A percentile compares a stretch with the other conserved stretches of the same genome.
Conservation (phyloP, 352 stramenopile genomes). For the Phytophthora hybrid region DNA sequence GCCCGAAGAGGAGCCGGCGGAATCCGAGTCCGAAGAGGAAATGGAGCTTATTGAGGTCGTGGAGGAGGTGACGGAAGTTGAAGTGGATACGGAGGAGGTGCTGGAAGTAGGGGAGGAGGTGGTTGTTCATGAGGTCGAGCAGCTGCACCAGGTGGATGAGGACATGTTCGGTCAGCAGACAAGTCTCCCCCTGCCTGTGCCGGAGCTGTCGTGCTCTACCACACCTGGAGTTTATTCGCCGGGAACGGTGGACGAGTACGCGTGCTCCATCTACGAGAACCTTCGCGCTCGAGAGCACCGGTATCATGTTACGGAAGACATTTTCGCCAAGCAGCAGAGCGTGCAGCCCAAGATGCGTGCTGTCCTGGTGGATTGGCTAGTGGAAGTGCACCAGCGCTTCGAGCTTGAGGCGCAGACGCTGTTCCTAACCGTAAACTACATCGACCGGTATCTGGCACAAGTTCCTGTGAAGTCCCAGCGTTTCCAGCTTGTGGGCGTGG, state of each 20-base stretch:
- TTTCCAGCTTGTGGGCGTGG: constrained; percentile 98
- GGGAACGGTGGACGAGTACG: constrained; percentile 59
- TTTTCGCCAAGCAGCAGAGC: constrained; percentile 59
- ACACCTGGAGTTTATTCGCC: constrained; percentile 41
- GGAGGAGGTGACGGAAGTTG: constrained; percentile 25
- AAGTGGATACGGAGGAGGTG: constrained; percentile 19
- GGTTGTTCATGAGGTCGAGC: constrained; percentile 23
- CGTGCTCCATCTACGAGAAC: constrained; percentile 61
- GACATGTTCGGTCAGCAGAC: constrained; percentile 38
- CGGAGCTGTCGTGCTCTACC: neutral
- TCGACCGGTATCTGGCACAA: constrained; percentile 97
- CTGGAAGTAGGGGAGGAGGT: constrained; percentile 11
- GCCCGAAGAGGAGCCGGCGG: constrained; percentile 18
- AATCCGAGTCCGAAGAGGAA: constrained; percentile 20
- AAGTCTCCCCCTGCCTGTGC: constrained; percentile 7
- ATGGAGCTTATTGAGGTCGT: constrained; percentile 15
- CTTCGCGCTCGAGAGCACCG: constrained; percentile 51
- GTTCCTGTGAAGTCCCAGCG: constrained; percentile 91
- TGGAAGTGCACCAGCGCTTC: constrained; percentile 99
- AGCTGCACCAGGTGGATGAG: constrained; percentile 11
- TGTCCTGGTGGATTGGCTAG: constrained; percentile 82
- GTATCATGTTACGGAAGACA: constrained; percentile 60
- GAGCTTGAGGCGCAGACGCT: constrained; percentile 97
- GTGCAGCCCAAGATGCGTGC: constrained; percentile 69
- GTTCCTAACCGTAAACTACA: constrained; percentile 98